A percentile compares a stretch with the other conserved stretches of the same genome.
phyloP scores from a whole-genome alignment of 495 filamentous ascomycete genomes.

The Penicillium manginii region DNA sequence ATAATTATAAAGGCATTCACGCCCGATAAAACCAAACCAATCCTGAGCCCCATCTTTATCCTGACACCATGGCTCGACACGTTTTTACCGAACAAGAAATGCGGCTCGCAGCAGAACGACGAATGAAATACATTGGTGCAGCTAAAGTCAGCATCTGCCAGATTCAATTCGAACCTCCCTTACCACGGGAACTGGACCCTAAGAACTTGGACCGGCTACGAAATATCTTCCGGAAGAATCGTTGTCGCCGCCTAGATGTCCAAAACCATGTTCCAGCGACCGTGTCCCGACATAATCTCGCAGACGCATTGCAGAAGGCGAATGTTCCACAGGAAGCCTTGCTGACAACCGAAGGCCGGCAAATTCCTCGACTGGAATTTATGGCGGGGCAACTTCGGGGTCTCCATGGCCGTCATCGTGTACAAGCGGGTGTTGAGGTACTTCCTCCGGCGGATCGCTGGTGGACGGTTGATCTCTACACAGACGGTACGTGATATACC shows the following conservation, averaged over 20 bases:
- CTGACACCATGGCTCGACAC: not conserved
- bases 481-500: not conserved
- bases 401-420: not conserved
- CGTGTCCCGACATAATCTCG: conserved; percentile 20
- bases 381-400: not conserved
- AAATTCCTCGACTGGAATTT: not conserved
- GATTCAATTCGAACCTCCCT: conserved; percentile 20
- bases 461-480: conserved; percentile 1
- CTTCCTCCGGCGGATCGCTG: not conserved
- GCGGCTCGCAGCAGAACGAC: conserved; percentile 5
- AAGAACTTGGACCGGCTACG: conserved; percentile 25
- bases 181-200: conserved; percentile 10
- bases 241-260: conserved; percentile 25
- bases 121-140: conserved; percentile 8
- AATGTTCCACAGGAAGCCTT: not conserved
- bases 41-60: too few species aligned
- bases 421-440: not conserved
- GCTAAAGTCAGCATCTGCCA: conserved; percentile 15
- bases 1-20: too few species aligned
- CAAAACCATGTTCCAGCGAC: conserved; percentile 27
- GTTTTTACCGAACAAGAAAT: conserved; percentile 13
- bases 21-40: too few species aligned
- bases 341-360: too few species aligned
- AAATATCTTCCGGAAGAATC: conserved; percentile 22
- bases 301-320: too few species aligned